A percentile compares a stretch with the other conserved stretches of the same genome.
Evolutionary conservation across 345 rosid species (phyloP).

Genomic region (Iberis pinnata): DNA sequence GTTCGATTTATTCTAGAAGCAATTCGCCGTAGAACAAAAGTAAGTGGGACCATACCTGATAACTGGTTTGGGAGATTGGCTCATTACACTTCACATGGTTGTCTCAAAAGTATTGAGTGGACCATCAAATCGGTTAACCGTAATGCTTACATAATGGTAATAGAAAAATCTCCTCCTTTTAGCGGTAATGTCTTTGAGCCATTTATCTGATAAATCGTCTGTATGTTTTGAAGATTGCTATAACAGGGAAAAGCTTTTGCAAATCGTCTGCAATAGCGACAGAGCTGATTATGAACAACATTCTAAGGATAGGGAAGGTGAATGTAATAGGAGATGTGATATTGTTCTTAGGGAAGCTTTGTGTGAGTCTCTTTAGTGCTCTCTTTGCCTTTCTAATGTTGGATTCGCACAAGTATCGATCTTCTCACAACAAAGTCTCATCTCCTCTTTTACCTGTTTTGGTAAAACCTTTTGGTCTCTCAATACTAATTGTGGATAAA

Average conservation of each 20-base stretch:
- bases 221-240: constrained; percentile 56
- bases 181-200: background rate
- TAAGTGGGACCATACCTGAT: constrained; percentile 43
- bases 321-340: constrained; percentile 93
- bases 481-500: background rate
- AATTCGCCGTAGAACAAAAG: constrained; percentile 73
- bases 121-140: constrained; percentile 81
- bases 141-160: constrained; percentile 96
- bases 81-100: constrained; percentile 53
- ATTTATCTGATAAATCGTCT: background rate
- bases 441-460: constrained; percentile 84
- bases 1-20: constrained; percentile 83
- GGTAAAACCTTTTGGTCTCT: constrained; percentile 40
- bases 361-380: constrained; percentile 86
- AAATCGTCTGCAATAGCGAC: constrained; percentile 75
- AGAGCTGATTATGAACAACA: constrained; percentile 78
- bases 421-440: constrained; percentile 74
- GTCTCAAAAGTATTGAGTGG: constrained; percentile 62
- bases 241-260: constrained; percentile 92
- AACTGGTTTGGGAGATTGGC: constrained; percentile 51
- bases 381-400: constrained; percentile 86
- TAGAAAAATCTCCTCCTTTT: background rate
- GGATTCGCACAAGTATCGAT: constrained; percentile 71
- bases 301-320: constrained; percentile 77
- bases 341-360: constrained; percentile 80